phyloP scores from a whole-genome alignment of 805 yeast species.

The Blastobotrys terrestris region DNA sequence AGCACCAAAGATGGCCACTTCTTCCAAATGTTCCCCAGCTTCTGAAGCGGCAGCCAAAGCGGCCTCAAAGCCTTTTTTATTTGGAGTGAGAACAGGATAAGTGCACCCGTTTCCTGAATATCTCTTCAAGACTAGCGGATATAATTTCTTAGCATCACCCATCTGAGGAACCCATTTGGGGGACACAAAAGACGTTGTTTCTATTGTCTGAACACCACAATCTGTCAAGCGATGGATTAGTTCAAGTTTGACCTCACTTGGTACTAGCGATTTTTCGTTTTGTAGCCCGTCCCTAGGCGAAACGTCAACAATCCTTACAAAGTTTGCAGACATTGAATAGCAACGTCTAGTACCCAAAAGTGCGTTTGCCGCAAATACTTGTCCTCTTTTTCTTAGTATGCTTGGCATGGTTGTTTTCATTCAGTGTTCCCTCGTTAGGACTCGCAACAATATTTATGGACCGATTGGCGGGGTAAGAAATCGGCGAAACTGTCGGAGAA shows the following conservation, averaged over 20 bases:
- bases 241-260: constrained; percentile 24
- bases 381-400: background rate
- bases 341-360: background rate
- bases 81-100: constrained; percentile 29
- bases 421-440: background rate
- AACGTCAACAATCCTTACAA: constrained; percentile 27
- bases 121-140: constrained; percentile 12
- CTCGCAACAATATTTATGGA: background rate
- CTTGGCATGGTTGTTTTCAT: background rate
- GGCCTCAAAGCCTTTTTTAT: constrained; percentile 25
- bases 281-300: constrained; percentile 32
- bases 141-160: constrained; percentile 26
- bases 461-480: background rate
- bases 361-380: background rate
- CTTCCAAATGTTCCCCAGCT: constrained; percentile 16
- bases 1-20: constrained; percentile 29
- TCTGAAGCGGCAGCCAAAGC: constrained; percentile 19
- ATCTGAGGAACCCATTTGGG: constrained; percentile 34
- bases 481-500: background rate
- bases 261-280: constrained; percentile 23
- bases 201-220: constrained; percentile 24
- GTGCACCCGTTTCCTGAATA: constrained; percentile 16
- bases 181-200: constrained; percentile 29
- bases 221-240: constrained; percentile 24
- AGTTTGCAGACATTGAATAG: background rate